Percentiles rank a stretch among this genome's conserved stretches.
phyloP scores from a whole-genome alignment of 768 basidiomycete genomes.

The Phylloporus arenicola region DNA sequence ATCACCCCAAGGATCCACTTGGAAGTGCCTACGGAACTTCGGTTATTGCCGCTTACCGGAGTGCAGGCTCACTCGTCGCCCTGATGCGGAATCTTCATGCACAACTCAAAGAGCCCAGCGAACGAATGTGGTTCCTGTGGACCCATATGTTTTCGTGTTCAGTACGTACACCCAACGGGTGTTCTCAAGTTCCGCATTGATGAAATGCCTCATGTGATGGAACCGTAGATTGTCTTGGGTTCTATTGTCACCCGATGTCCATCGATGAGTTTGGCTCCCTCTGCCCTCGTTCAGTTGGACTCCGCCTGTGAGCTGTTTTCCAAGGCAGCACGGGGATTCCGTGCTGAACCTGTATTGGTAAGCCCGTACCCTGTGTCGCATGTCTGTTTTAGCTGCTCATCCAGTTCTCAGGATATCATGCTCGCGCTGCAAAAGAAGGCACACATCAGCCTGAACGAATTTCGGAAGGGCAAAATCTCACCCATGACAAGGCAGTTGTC shows the following conservation, averaged over 20 bases:
- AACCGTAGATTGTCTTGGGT: constrained; percentile 54
- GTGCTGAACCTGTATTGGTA: constrained; percentile 61
- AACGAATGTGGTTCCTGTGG: constrained; percentile 57
- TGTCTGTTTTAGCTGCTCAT: constrained; percentile 9
- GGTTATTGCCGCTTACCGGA: constrained; percentile 69
- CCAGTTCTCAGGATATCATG: constrained; percentile 51
- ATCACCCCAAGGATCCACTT: constrained; percentile 68
- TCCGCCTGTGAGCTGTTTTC: constrained; percentile 71
- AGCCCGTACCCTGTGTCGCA: constrained; percentile 12
- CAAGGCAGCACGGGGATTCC: constrained; percentile 62
- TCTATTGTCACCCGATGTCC: constrained; percentile 75
- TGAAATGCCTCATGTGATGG: constrained; percentile 5
- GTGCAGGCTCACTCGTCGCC: constrained; percentile 65
- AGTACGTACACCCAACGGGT: constrained; percentile 34
- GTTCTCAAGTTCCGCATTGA: constrained; percentile 6
- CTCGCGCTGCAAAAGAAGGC: constrained; percentile 58
- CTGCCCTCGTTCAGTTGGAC: constrained; percentile 66
- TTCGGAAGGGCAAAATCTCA: constrained; percentile 50
- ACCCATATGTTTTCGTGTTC: constrained; percentile 55
- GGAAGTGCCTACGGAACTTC: constrained; percentile 70
- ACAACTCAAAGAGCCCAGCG: constrained; percentile 57
- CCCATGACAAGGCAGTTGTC: constrained; percentile 35
- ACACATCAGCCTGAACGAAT: constrained; percentile 59
- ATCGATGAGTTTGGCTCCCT: constrained; percentile 72
- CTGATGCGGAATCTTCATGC: constrained; percentile 64